phyloP scores from a whole-genome alignment of 164 flowering plant species.

The Magnolia changhungtana region DNA sequence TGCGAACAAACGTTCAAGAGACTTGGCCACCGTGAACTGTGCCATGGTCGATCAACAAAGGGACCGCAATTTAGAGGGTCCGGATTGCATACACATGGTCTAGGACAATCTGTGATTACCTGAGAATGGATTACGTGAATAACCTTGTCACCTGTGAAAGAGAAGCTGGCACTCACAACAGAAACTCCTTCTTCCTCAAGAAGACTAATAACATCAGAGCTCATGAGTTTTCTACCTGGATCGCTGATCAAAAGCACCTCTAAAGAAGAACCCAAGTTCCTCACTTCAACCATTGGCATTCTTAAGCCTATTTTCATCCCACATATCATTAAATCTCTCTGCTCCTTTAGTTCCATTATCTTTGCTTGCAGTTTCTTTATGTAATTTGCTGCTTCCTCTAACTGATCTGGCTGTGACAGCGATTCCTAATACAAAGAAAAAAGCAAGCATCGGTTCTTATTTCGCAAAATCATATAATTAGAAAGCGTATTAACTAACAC shows the following conservation, averaged over 20 bases:
- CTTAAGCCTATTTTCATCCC: not conserved
- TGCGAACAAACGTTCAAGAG: too few relatives aligned
- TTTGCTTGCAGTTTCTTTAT: slow-evolving; percentile 30
- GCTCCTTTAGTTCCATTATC: slow-evolving; percentile 29
- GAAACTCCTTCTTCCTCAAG: slow-evolving; percentile 48
- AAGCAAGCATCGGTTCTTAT: too few relatives aligned
- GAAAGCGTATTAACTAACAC: too few relatives aligned
- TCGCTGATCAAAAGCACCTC: slow-evolving; percentile 41
- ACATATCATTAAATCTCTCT: slow-evolving; percentile 20
- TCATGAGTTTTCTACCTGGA: slow-evolving; percentile 31
- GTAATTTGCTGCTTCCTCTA: slow-evolving; percentile 32
- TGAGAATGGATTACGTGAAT: slow-evolving; percentile 43
- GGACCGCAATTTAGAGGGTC: too few relatives aligned
- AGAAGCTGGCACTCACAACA: slow-evolving; percentile 35
- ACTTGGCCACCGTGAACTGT: too few relatives aligned
- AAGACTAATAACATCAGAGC: slow-evolving; percentile 32
- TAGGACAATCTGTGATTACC: slow-evolving; percentile 19
- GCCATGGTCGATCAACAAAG: too few relatives aligned
- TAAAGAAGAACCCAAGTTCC: slow-evolving; percentile 33
- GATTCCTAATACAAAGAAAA: too few relatives aligned
- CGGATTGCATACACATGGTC: not conserved
- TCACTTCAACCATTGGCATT: slow-evolving; percentile 36
- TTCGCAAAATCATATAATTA: too few relatives aligned
- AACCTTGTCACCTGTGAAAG: slow-evolving; percentile 26
- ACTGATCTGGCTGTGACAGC: slow-evolving; percentile 12